phyloP scores from a whole-genome alignment of 345 rosid genomes.

The Linum usitatissimum region DNA sequence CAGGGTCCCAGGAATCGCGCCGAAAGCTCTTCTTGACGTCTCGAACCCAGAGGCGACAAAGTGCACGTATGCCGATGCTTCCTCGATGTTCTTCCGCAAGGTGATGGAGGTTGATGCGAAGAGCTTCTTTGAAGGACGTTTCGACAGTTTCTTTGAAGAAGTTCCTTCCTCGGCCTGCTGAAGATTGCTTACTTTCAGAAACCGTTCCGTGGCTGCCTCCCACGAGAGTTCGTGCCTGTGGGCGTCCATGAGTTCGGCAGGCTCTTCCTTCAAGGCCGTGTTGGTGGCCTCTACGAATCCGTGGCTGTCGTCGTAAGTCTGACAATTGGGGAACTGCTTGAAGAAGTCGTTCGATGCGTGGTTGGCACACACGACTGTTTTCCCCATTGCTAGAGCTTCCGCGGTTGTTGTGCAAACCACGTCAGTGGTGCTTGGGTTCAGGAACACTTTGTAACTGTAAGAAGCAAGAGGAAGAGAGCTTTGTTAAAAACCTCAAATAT shows the following conservation, averaged over 20 bases:
- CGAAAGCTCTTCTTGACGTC: conserved; percentile 59
- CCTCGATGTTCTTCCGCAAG: conserved; percentile 41
- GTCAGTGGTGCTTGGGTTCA: conserved; percentile 97
- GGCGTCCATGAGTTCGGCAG: conserved; percentile 46
- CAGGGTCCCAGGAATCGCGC: conserved; percentile 76
- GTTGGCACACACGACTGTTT: conserved; percentile 50
- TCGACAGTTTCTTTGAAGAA: conserved; percentile 5
- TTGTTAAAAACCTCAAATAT: background rate
- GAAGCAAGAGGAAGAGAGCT: conserved; percentile 3
- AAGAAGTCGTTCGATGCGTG: conserved; percentile 27
- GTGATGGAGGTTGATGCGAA: conserved; percentile 45
- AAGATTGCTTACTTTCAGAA: conserved; percentile 44
- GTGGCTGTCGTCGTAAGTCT: conserved; percentile 32
- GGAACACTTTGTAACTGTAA: conserved; percentile 77
- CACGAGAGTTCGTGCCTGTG: conserved; percentile 68
- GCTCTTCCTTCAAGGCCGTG: conserved; percentile 63
- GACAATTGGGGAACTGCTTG: conserved; percentile 81
- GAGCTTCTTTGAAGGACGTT: conserved; percentile 16
- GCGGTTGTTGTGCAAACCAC: conserved; percentile 97
- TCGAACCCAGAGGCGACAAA: conserved; percentile 61
- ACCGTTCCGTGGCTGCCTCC: conserved; percentile 85
- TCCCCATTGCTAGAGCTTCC: conserved; percentile 98
- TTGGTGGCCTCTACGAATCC: conserved; percentile 46
- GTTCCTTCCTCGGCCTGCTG: conserved; percentile 1
- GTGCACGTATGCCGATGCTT: conserved; percentile 66